These are phyloP conservation scores for Curvularia sp. DNA, from an alignment of 2,329 filamentous ascomycete species.

Conservation along the genomic window DNA sequence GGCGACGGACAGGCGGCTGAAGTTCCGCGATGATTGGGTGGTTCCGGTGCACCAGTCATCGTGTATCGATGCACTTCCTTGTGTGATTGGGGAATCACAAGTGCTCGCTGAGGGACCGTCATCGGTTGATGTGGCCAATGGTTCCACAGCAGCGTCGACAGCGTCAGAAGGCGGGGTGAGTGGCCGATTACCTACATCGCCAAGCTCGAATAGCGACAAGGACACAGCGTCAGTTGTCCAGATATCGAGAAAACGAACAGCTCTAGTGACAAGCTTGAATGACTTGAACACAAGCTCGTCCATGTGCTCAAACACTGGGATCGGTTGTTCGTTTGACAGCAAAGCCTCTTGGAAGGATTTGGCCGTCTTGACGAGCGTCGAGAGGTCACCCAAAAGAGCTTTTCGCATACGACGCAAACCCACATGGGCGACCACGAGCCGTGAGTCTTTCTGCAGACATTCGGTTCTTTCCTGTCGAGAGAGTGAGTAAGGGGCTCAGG, in stretches of 20 bases:
- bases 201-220: slow-evolving; percentile 52
- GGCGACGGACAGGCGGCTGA: slow-evolving; percentile 44
- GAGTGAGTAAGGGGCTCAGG: slow-evolving; percentile 22
- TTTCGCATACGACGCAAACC: slow-evolving; percentile 81
- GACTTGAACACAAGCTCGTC: slow-evolving; percentile 94
- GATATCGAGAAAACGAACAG: slow-evolving; percentile 86
- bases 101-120: slow-evolving; percentile 56
- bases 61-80: slow-evolving; percentile 39
- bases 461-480: slow-evolving; percentile 77
- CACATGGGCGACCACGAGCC: slow-evolving; percentile 76
- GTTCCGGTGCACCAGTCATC: slow-evolving; percentile 39
- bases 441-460: slow-evolving; percentile 83
- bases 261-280: slow-evolving; percentile 91
- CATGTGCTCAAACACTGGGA: slow-evolving; percentile 73
- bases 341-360: slow-evolving; percentile 83
- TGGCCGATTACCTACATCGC: slow-evolving; percentile 43
- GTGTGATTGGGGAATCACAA: slow-evolving; percentile 38
- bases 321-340: slow-evolving; percentile 41
- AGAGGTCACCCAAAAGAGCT: slow-evolving; percentile 85
- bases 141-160: slow-evolving; percentile 44
- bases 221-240: slow-evolving; percentile 68
- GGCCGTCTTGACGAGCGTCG: slow-evolving; percentile 84
- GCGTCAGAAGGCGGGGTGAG: slow-evolving; percentile 50
- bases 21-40: slow-evolving; percentile 40
- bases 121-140: slow-evolving; percentile 30